These are phyloP conservation scores for Zymoseptoria tritici DNA, from an alignment of 2,329 filamentous ascomycete species.

Conservation along the genomic window DNA sequence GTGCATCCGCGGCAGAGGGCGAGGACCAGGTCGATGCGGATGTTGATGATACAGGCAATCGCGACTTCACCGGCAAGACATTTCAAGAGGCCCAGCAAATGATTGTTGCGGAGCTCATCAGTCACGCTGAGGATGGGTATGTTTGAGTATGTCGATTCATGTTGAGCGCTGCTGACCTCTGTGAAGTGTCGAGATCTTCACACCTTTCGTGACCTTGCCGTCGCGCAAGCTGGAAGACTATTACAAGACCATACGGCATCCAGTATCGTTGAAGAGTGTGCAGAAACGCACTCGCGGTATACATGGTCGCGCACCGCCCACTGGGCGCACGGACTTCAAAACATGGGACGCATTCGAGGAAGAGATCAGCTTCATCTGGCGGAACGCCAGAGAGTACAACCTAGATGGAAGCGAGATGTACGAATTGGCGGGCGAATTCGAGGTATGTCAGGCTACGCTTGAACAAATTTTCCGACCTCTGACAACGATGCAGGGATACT, in stretches of 20 bases:
- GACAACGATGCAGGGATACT: slow-evolving; percentile 50
- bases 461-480: not conserved
- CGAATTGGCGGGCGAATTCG: slow-evolving; percentile 66
- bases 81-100: slow-evolving; percentile 86
- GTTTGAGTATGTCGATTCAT: slow-evolving; percentile 18
- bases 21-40: slow-evolving; percentile 10
- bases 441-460: slow-evolving; percentile 49
- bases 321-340: slow-evolving; percentile 61
- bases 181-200: slow-evolving; percentile 56
- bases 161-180: slow-evolving; percentile 5
- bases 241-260: slow-evolving; percentile 74
- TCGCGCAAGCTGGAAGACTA: slow-evolving; percentile 73
- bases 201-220: slow-evolving; percentile 72
- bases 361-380: slow-evolving; percentile 74
- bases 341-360: slow-evolving; percentile 77
- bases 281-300: slow-evolving; percentile 70
- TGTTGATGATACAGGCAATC: slow-evolving; percentile 10
- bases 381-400: slow-evolving; percentile 82
- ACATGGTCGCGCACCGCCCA: slow-evolving; percentile 57
- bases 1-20: slow-evolving; percentile 13
- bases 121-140: slow-evolving; percentile 59
- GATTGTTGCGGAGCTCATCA: slow-evolving; percentile 66
- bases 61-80: slow-evolving; percentile 60
- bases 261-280: slow-evolving; percentile 68
- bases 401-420: slow-evolving; percentile 85